phyloP scores from a whole-genome alignment of 495 filamentous ascomycete genomes.

The Aspergillus haitiensis region DNA sequence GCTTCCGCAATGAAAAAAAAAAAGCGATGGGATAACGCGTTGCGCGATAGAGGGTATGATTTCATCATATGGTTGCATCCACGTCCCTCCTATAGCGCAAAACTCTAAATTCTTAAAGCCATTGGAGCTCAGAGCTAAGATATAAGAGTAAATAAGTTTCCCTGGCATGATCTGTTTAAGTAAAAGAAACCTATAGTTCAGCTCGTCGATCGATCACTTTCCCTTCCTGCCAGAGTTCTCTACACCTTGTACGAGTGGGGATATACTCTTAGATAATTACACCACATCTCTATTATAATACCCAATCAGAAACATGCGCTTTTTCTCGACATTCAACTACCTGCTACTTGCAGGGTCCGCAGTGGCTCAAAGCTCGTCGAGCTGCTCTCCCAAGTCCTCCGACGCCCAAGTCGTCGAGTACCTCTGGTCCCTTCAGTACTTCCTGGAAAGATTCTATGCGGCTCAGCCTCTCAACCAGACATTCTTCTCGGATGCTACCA shows the following conservation, averaged over 20 bases:
- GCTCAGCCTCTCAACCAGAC: constrained; percentile 28
- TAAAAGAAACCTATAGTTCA: background rate
- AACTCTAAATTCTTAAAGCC: background rate
- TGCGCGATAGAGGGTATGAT: constrained; percentile 1
- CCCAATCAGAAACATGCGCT: constrained; percentile 22
- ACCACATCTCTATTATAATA: background rate
- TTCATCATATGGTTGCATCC: constrained; percentile 30
- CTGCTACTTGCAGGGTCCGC: constrained; percentile 28
- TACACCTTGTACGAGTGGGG: too few species aligned
- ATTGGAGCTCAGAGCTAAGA: constrained; percentile 1
- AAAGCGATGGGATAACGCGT: constrained; percentile 4
- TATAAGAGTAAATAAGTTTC: background rate
- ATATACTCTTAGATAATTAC: background rate
- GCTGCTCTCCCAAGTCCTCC: constrained; percentile 26
- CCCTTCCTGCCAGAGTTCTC: background rate
- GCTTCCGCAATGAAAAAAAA: constrained; percentile 2
- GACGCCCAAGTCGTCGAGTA: constrained; percentile 31
- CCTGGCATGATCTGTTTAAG: background rate
- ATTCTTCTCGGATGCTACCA: constrained; percentile 25
- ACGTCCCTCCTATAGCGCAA: constrained; percentile 1
- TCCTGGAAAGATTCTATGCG: constrained; percentile 31
- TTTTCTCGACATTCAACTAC: constrained; percentile 20
- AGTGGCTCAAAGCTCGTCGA: constrained; percentile 18
- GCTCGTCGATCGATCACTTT: background rate
- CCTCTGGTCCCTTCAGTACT: constrained; percentile 28